Conservation (phyloP, 2,329 filamentous ascomycete species). For the Cladosporium sp. region DNA sequence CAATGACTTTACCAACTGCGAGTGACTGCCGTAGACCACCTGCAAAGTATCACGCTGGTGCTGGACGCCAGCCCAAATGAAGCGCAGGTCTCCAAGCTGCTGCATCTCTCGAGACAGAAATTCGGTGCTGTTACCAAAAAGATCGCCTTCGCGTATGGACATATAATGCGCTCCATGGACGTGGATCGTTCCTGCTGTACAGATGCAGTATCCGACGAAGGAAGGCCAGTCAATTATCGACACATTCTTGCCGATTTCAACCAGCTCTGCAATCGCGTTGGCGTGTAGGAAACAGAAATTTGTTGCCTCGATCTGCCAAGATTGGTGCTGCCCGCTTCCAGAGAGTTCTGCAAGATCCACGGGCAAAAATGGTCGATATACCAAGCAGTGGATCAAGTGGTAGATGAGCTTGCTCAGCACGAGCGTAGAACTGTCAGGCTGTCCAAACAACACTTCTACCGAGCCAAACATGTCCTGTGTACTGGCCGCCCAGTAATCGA, state of each 20-base stretch:
- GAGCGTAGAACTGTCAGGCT: constrained; percentile 73
- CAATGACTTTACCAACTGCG: constrained; percentile 73
- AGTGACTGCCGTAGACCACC: constrained; percentile 74
- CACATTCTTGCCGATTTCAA: constrained; percentile 74
- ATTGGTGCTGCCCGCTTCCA: constrained; percentile 79
- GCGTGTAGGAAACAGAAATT: constrained; percentile 85
- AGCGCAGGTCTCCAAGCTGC: constrained; percentile 71
- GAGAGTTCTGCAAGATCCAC: constrained; percentile 80
- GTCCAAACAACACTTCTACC: constrained; percentile 72
- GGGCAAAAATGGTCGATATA: constrained; percentile 83
- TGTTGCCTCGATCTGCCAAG: constrained; percentile 89
- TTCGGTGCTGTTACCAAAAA: constrained; percentile 65
- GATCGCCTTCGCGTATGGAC: constrained; percentile 58
- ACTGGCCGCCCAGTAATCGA: constrained; percentile 81
- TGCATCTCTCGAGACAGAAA: constrained; percentile 78
- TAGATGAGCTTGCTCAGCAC: constrained; percentile 85
- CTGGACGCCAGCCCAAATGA: constrained; percentile 74
- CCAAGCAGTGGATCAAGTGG: constrained; percentile 80
- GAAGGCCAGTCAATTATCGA: constrained; percentile 79
- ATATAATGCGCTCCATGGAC: constrained; percentile 82
- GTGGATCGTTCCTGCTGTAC: constrained; percentile 83
- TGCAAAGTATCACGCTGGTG: constrained; percentile 79
- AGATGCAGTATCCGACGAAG: constrained; percentile 84
- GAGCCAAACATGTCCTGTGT: constrained; percentile 78
- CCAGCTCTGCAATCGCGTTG: constrained; percentile 81